These are phyloP conservation scores for Yarrowia sp. DNA, from an alignment of 805 yeast species.

Conservation along the genomic window DNA sequence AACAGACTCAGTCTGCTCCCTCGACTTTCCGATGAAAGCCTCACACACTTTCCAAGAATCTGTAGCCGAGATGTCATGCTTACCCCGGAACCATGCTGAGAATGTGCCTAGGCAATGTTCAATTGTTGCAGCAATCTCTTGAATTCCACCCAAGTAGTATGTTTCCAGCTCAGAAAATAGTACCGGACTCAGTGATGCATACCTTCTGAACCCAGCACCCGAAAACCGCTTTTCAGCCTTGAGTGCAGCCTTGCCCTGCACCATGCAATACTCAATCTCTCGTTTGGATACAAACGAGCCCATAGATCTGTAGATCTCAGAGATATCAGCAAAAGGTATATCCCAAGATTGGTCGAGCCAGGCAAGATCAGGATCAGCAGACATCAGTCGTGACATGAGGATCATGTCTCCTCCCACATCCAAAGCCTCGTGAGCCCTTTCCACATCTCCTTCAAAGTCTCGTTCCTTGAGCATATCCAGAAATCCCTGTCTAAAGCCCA, in stretches of 20 bases:
- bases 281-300: conserved; percentile 49
- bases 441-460: conserved; percentile 62
- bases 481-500: conserved; percentile 62
- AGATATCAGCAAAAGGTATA: conserved; percentile 56
- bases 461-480: conserved; percentile 57
- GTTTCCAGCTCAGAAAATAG: conserved; percentile 54
- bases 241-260: conserved; percentile 61
- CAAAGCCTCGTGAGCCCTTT: conserved; percentile 59
- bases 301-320: conserved; percentile 51
- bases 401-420: conserved; percentile 74
- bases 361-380: conserved; percentile 45
- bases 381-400: conserved; percentile 53
- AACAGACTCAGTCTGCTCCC: neutral
- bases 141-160: conserved; percentile 62
- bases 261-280: conserved; percentile 54
- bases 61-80: conserved; percentile 51
- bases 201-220: conserved; percentile 47
- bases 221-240: conserved; percentile 55
- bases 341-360: conserved; percentile 49
- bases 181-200: conserved; percentile 56
- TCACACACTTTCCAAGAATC: conserved; percentile 42
- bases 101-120: conserved; percentile 53
- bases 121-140: conserved; percentile 56
- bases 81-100: conserved; percentile 55
- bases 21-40: conserved; percentile 2